A percentile compares a stretch with the other conserved stretches of the same genome.
These are phyloP conservation scores for Closterium sp. DNA, from an alignment of 139 green algal species.

Conservation along the genomic window DNA sequence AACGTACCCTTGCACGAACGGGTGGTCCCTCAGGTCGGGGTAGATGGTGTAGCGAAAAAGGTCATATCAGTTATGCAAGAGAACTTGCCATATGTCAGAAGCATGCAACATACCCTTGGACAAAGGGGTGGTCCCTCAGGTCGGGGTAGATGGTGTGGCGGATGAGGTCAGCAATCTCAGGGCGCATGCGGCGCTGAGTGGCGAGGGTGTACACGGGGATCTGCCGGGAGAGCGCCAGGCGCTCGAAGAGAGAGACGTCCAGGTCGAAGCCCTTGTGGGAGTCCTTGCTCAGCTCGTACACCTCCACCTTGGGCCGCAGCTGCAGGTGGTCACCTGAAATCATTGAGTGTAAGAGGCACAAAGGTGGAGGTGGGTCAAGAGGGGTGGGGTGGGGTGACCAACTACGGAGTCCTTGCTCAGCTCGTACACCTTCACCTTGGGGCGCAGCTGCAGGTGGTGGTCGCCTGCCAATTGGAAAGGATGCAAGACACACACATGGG, in stretches of 20 bases:
- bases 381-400: too few species aligned
- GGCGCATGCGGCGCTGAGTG: slow-evolving; percentile 76
- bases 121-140: slow-evolving; percentile 47
- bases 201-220: slow-evolving; percentile 48
- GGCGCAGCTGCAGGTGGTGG: slow-evolving; percentile 79
- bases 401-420: slow-evolving; percentile 63
- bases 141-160: slow-evolving; percentile 58
- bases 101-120: slow-evolving; percentile 8
- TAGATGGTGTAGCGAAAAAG: slow-evolving; percentile 65
- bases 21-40: slow-evolving; percentile 51
- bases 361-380: too few species aligned
- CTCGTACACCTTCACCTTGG: slow-evolving; percentile 68
- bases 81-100: too few species aligned
- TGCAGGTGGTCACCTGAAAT: too few species aligned
- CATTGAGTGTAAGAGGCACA: slow-evolving; percentile 69
- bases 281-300: slow-evolving; percentile 62
- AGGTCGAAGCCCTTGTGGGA: slow-evolving; percentile 43
- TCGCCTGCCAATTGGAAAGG: too few species aligned
- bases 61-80: too few species aligned
- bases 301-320: slow-evolving; percentile 74
- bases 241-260: slow-evolving; percentile 77
- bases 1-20: slow-evolving; percentile 3
- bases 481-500: too few species aligned
- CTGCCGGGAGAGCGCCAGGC: slow-evolving; percentile 56
- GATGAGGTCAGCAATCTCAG: slow-evolving; percentile 58